Base-by-base conservation (phyloP, 148 eudicot species). In the Agrostemma githago region DNA sequence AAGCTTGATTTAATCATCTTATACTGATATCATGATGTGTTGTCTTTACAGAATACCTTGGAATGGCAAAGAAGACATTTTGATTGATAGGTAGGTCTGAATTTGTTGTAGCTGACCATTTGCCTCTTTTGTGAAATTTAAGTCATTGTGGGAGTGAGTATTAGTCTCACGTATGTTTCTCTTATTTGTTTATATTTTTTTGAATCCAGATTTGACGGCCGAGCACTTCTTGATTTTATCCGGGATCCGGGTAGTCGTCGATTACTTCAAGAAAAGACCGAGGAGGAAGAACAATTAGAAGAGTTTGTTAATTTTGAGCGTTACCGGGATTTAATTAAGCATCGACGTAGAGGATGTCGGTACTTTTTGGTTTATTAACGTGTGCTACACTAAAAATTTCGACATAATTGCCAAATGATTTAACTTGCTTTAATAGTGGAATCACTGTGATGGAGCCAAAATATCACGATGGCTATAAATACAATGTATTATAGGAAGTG, bases 341-440 rank as follows among this genome's bases (percentile, higher is more conserved):
- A 92, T 89, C 97, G 93, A 74, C 99, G 99, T 85, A 95, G 99
- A 95, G 99, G 99, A 95, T 95, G 99, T 95, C 99, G 97, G 99
- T 95, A 95, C 98, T 95, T 92, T 86, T 88, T 90, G 71, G 76
- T 77, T 79, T 87, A 83, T 80, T 70, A 81, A 76, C 77, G 75
- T 83, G 84, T 79, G 68, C 70, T 86, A 76, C 51, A 73, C 78
- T 51, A 26, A 46, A 41, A 6, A 38, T 79, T 66, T 79, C 77
- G 71, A 77, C 76, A 64, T 71, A 64, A 66, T 38, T 79, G 73
- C 17, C 12, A 37, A 42, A 57, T 42, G 19, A 57, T 59, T 51
- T 34, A 69, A 40, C 20, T 74, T 68, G 48, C 63, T 63, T 63
- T 12, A 34, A 76, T 57, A 78, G 19, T 54, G 65, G 76, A 57